Conservation (phyloP, 2,329 filamentous ascomycete genomes). For the Fusarium lyarnte region DNA sequence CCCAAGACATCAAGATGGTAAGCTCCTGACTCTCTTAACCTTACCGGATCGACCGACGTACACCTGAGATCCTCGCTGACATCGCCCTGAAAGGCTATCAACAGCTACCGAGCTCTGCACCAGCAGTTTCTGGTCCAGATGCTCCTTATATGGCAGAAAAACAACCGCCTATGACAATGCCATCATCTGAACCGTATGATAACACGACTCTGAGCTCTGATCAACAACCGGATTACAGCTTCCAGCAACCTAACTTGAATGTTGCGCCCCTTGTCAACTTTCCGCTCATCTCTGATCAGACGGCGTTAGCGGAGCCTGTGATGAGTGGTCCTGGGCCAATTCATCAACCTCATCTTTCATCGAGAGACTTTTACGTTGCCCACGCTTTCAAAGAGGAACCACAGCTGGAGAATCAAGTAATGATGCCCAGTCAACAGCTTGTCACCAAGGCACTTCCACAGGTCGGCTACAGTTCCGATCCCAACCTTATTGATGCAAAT, state of each 20-base stretch:
- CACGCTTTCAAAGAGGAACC: slow-evolving; percentile 36
- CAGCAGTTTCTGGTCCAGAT: slow-evolving; percentile 44
- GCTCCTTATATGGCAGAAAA: slow-evolving; percentile 48
- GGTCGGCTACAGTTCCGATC: slow-evolving; percentile 31
- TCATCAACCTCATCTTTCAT: slow-evolving; percentile 29
- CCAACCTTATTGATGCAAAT: slow-evolving; percentile 23
- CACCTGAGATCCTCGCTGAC: slow-evolving; percentile 21
- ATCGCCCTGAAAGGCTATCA: slow-evolving; percentile 47
- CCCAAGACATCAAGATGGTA: slow-evolving; percentile 46
- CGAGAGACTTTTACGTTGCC: slow-evolving; percentile 32
- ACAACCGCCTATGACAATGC: slow-evolving; percentile 37
- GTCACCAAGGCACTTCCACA: slow-evolving; percentile 28
- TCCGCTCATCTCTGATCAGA: slow-evolving; percentile 32
- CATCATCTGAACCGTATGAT: slow-evolving; percentile 32
- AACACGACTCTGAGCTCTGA: slow-evolving; percentile 19
- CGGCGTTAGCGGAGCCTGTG: slow-evolving; percentile 26
- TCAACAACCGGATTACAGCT: slow-evolving; percentile 25
- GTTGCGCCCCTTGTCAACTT: slow-evolving; percentile 37
- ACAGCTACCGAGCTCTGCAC: slow-evolving; percentile 40
- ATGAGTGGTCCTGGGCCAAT: slow-evolving; percentile 15
- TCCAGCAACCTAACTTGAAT: slow-evolving; percentile 30
- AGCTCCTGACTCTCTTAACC: slow-evolving; percentile 10
- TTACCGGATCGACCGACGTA: neutral
- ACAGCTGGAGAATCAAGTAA: slow-evolving; percentile 23
- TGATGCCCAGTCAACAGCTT: slow-evolving; percentile 31